Evolutionary conservation across 768 basidiomycete species (phyloP).

Genomic region (Podaxis rugospora): DNA sequence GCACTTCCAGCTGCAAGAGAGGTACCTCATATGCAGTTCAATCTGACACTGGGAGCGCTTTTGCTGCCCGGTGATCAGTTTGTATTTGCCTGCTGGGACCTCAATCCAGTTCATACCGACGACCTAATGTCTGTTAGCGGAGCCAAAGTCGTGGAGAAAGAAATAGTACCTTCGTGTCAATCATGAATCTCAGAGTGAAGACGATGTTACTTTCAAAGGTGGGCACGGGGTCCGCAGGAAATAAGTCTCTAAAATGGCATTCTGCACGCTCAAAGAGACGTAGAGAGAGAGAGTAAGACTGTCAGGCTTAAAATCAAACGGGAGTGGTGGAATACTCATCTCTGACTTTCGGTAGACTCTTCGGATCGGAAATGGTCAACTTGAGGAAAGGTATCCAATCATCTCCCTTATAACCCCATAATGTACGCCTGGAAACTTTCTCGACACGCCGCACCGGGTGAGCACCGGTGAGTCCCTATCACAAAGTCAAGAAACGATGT

Average conservation of each 20-base stretch:
- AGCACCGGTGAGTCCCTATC: not conserved
- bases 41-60: conserved; percentile 86
- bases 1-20: not conserved
- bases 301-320: conserved; percentile 12
- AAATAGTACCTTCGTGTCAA: conserved; percentile 76
- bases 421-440: conserved; percentile 59
- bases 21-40: conserved; percentile 75
- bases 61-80: conserved; percentile 46
- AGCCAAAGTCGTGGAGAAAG: not conserved
- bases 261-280: conserved; percentile 74
- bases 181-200: conserved; percentile 94
- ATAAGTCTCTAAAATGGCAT: conserved; percentile 60
- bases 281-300: conserved; percentile 26
- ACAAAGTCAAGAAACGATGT: not conserved
- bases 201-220: conserved; percentile 96
- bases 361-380: conserved; percentile 70
- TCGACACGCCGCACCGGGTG: conserved; percentile 41
- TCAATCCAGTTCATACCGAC: conserved; percentile 99
- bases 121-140: conserved; percentile 44
- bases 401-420: conserved; percentile 91
- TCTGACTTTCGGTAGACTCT: conserved; percentile 81
- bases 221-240: conserved; percentile 38
- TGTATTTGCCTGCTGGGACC: conserved; percentile 79
- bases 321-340: conserved; percentile 53
- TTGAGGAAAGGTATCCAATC: conserved; percentile 79